Conservation (phyloP, 192 early-diverging fungal genomes). For the Phlyctochytrium planicorne region DNA sequence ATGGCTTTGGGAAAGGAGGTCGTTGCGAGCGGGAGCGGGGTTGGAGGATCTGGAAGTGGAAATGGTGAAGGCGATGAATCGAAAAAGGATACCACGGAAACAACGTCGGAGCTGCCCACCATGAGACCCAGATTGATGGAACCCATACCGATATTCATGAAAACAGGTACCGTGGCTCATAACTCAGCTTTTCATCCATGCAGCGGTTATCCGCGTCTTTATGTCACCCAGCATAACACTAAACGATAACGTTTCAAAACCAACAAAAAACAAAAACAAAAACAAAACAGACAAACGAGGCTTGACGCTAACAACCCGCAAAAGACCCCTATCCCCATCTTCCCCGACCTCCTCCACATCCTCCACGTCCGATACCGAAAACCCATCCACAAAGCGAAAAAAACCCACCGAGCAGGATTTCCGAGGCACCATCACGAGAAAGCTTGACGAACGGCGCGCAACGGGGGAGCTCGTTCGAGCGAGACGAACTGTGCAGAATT, state of each 20-base stretch:
- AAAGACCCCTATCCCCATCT: no score
- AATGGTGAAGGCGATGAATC: no score
- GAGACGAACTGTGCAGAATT: slow-evolving; percentile 7
- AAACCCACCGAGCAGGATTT: slow-evolving; percentile 9
- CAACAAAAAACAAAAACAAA: no score
- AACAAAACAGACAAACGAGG: no score
- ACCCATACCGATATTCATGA: slow-evolving; percentile 27
- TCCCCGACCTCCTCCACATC: no score
- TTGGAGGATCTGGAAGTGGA: no score
- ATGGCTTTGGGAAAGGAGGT: slow-evolving; percentile 27
- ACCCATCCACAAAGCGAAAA: no score
- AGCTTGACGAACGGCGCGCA: background rate
- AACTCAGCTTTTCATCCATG: background rate
- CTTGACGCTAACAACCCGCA: no score
- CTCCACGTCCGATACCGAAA: no score
- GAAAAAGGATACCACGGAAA: background rate
- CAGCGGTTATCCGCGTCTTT: background rate
- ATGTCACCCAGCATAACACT: no score
- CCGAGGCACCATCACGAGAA: background rate
- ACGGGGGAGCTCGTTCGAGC: slow-evolving; percentile 14
- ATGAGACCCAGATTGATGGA: slow-evolving; percentile 14
- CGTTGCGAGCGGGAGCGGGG: no score
- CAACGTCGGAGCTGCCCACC: background rate
- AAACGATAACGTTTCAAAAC: no score
- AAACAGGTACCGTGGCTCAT: slow-evolving; percentile 14